These are phyloP conservation scores for Fragilaria radians DNA, from an alignment of 108 stramenopile genomes.

Conservation along the genomic window DNA sequence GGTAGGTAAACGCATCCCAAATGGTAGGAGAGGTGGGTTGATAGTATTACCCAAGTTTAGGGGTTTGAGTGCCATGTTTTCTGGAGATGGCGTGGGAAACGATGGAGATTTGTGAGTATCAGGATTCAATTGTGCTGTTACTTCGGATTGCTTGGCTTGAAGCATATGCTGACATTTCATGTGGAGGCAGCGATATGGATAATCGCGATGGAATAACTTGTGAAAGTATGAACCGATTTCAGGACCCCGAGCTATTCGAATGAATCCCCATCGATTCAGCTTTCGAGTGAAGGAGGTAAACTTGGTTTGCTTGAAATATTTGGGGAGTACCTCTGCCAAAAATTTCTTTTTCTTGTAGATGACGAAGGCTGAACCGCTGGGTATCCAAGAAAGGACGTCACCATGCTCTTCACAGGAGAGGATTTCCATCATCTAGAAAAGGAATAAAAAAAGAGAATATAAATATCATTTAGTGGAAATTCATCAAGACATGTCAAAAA, in stretches of 20 bases:
- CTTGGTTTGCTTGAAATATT: slow-evolving; percentile 58
- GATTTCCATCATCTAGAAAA: slow-evolving; percentile 18
- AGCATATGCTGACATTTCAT: slow-evolving; percentile 7
- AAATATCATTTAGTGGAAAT: no score
- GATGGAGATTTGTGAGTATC: no score
- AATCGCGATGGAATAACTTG: slow-evolving; percentile 30
- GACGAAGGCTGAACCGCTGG: slow-evolving; percentile 38
- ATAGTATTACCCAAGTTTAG: no score
- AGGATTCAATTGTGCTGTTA: no score
- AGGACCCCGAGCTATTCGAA: slow-evolving; percentile 33
- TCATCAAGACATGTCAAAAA: no score
- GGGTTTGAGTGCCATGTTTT: no score
- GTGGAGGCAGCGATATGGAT: slow-evolving; percentile 3
- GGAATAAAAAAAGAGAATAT: background rate
- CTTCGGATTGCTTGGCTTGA: no score
- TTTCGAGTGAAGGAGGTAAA: slow-evolving; percentile 34
- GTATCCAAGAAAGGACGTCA: slow-evolving; percentile 33
- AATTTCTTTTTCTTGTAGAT: slow-evolving; percentile 36
- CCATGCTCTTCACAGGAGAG: slow-evolving; percentile 13
- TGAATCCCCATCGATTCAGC: slow-evolving; percentile 55
- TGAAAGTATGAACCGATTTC: slow-evolving; percentile 61
- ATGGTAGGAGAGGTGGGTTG: no score
- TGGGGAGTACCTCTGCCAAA: slow-evolving; percentile 30
- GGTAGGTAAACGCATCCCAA: no score
- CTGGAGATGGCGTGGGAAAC: no score